A percentile compares a stretch with the other conserved stretches of the same genome.
These are phyloP conservation scores for Penicillium pancosmium DNA, from an alignment of 495 filamentous ascomycete species.

Conservation along the genomic window DNA sequence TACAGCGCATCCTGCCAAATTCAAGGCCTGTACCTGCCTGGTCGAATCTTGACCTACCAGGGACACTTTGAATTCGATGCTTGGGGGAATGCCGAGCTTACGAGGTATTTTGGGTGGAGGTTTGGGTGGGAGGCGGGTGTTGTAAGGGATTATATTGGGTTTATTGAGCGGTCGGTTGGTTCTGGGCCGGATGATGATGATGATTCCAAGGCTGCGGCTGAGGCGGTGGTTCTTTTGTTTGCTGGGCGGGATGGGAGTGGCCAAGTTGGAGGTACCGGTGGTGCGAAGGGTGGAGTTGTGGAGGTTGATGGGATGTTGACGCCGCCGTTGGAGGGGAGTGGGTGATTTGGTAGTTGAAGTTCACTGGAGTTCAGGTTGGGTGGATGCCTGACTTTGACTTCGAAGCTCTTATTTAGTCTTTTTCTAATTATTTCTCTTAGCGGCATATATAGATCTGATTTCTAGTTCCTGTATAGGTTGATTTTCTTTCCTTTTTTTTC, in stretches of 20 bases:
- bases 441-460: too few species aligned
- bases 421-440: too few species aligned
- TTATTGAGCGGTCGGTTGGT: conserved; percentile 27
- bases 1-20: conserved; percentile 35
- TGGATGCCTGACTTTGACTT: too few species aligned
- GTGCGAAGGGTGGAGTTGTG: background rate
- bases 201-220: conserved; percentile 43
- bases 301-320: conserved; percentile 27
- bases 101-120: conserved; percentile 35
- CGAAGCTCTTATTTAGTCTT: too few species aligned
- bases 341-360: background rate
- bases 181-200: conserved; percentile 31
- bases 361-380: background rate
- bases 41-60: conserved; percentile 42
- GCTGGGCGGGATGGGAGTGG: conserved; percentile 20
- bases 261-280: background rate
- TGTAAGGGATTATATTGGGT: conserved; percentile 24
- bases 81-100: conserved; percentile 39
- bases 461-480: too few species aligned
- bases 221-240: conserved; percentile 40
- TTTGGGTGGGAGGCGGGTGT: conserved; percentile 26
- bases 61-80: conserved; percentile 50
- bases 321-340: conserved; percentile 22
- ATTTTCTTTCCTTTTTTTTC: too few species aligned
- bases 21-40: conserved; percentile 44